These are phyloP conservation scores for Penicillium roqueforti DNA, from an alignment of 495 filamentous ascomycete species.

Conservation along the genomic window DNA sequence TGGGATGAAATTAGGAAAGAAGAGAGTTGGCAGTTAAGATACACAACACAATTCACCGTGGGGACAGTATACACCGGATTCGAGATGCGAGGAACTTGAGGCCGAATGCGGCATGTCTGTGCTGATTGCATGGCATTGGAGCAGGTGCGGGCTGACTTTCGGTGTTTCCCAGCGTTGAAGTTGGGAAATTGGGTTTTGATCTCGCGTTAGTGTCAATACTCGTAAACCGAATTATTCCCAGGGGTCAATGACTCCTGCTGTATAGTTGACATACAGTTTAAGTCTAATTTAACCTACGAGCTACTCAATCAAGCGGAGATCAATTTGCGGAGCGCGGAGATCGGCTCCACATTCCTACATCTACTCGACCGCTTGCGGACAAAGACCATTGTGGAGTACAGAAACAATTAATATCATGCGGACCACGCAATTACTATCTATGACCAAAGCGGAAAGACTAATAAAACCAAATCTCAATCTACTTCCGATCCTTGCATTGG, in stretches of 20 bases:
- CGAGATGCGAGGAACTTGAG: not conserved
- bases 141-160: not conserved
- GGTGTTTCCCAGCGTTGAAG: not conserved
- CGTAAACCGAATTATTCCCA: no score
- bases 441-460: conserved; percentile 13
- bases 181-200: not conserved
- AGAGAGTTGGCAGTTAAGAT: not conserved
- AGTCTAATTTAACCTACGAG: not conserved
- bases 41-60: not conserved
- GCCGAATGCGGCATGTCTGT: not conserved
- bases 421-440: conserved; percentile 21
- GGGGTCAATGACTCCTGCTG: no score
- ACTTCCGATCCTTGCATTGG: conserved; percentile 6
- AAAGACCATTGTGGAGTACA: conserved; percentile 13
- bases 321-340: conserved; percentile 4
- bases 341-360: not conserved
- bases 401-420: conserved; percentile 11
- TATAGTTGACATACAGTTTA: not conserved
- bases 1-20: not conserved
- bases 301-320: not conserved
- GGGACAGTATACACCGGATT: not conserved
- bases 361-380: conserved; percentile 20
- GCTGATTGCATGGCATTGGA: not conserved
- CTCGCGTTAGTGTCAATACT: not conserved
- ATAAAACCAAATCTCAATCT: not conserved